These are phyloP conservation scores for Marchantia paleacea DNA, from an alignment of 225 moss, liverwort and hornwort genomes.

Conservation along the genomic window DNA sequence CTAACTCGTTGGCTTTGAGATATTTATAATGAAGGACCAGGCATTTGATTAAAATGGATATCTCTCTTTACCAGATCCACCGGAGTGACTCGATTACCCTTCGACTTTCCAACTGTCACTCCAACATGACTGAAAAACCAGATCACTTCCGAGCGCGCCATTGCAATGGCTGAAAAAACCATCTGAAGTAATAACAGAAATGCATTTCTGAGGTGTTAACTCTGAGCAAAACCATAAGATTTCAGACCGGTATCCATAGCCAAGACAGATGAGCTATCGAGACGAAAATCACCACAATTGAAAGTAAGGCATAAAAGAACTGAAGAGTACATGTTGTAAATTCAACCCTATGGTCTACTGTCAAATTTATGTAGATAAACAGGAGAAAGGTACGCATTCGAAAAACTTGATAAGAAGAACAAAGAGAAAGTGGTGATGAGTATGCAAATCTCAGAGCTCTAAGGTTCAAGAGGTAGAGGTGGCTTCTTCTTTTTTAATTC, in stretches of 20 bases:
- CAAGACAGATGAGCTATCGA: not conserved
- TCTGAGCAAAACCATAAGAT: not conserved
- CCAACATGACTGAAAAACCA: constrained; percentile 98
- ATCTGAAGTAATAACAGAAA: constrained; percentile 45
- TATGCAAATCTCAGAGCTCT: not conserved
- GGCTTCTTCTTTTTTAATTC: not conserved
- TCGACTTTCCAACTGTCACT: constrained; percentile 80
- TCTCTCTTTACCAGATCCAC: constrained; percentile 71
- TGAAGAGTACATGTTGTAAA: not conserved
- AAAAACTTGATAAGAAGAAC: not conserved
- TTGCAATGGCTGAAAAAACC: constrained; percentile 93
- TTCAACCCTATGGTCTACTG: not conserved
- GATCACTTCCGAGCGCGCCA: constrained; percentile 91
- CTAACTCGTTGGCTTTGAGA: no score
- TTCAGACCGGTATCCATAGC: not conserved
- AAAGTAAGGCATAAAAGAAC: not conserved
- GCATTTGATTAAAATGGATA: not conserved
- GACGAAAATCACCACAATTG: not conserved
- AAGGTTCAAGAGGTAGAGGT: not conserved
- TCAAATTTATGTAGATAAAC: not conserved
- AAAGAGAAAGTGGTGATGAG: not conserved
- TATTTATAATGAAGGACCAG: not conserved
- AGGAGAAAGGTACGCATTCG: not conserved
- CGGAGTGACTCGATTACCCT: constrained; percentile 75
- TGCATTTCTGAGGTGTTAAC: not conserved